Base-by-base conservation (phyloP, 1,284 basidiomycete genomes). In the Pholiota adiposa region DNA sequence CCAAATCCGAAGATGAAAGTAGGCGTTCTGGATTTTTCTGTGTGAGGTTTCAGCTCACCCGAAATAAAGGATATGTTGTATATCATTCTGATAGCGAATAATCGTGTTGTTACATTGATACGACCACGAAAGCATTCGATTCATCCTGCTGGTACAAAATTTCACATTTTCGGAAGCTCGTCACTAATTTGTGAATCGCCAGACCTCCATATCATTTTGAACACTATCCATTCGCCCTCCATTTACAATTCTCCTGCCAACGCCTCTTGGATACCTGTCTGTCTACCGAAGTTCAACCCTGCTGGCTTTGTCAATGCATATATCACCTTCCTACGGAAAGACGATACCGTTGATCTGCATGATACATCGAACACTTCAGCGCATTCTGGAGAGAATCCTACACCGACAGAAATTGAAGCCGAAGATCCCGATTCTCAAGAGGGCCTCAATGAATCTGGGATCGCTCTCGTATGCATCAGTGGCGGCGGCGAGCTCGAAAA, bases 241-340 rank as follows among this genome's bases (percentile, higher is more conserved):
- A 81, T 93, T 68, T 77, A 82, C 71, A 84, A 89, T 76, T 81
- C 88, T 62, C 81, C 88, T 3, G 94, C 89, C 1, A 82, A 91
- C 5, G 89, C 96, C 19, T 92, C 92, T 4, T 99, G 96, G 94
- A 83, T 98, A 2, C 97, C 97, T 0, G 85, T 99, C 51, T 99
- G 97, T 71, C 83, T 99, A 9, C 97, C 97, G 0, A 96, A 96
- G 71, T 98, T 94, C 79, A 96, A 98, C 67, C 82, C 94, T 0
- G 79, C 89, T 1, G 93, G 92, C 0, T 98, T 98, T 73, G 88
- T 97, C 18, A 95, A 99, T 73, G 93, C 94, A 16, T 98, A 97
- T 69, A 86, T 98, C 56, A 88, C 88, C 36, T 97, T 92, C 72
- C 73, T 79, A 41, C 70, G 71, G 23, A 77, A 76, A 51, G 75